Evolutionary conservation across 2,329 filamentous ascomycete species (phyloP).

Genomic region (Cladosporium cucumerinum): DNA sequence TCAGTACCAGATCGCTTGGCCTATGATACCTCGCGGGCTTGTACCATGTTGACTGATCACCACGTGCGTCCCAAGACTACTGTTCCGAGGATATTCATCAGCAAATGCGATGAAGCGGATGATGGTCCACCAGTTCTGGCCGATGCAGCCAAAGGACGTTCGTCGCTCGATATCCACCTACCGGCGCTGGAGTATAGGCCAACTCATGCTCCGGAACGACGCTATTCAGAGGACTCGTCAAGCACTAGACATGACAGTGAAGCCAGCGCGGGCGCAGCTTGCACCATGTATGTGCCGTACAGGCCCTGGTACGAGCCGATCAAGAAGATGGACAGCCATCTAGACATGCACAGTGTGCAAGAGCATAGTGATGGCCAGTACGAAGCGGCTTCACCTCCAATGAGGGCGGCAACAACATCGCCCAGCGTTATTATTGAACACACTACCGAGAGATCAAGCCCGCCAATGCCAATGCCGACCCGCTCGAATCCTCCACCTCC

Average conservation of each 20-base stretch:
- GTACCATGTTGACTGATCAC: not conserved
- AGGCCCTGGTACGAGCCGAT: conserved; percentile 5
- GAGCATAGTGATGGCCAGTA: not conserved
- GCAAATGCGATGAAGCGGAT: not conserved
- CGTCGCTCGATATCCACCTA: not conserved
- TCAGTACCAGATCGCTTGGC: not conserved
- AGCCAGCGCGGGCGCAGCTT: not conserved
- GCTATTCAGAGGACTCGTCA: not conserved
- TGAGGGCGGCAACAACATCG: not conserved
- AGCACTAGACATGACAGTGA: not conserved
- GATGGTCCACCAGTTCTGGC: too few relatives aligned
- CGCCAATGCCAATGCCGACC: not conserved
- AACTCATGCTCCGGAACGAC: not conserved
- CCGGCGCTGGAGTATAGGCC: not conserved
- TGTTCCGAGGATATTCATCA: not conserved
- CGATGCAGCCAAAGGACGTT: not conserved
- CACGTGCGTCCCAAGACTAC: not conserved
- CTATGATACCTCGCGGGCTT: not conserved
- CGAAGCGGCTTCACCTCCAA: not conserved
- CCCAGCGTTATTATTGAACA: not conserved
- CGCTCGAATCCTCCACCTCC: not conserved
- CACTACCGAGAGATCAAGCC: not conserved
- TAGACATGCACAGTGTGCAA: not conserved
- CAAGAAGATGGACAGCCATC: not conserved
- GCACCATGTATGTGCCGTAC: not conserved